Percentiles rank a stretch among this genome's conserved stretches.
These are phyloP conservation scores for Aspergillus udagawae DNA, from an alignment of 2,329 filamentous ascomycete species.

Conservation along the genomic window DNA sequence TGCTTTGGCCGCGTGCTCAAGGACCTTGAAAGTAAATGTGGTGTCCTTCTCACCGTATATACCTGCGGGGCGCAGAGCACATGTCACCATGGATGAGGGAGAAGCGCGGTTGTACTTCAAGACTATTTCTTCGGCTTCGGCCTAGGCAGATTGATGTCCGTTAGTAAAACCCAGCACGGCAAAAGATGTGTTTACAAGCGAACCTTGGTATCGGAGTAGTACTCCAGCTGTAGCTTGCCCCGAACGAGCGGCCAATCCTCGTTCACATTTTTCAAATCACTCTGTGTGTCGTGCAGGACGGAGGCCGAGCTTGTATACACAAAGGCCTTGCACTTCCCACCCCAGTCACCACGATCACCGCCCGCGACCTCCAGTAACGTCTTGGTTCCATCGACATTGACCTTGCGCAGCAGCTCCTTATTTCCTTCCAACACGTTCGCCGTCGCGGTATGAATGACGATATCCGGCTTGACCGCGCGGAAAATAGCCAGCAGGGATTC, in stretches of 20 bases:
- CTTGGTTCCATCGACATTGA: conserved; percentile 84
- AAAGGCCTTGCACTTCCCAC: conserved; percentile 63
- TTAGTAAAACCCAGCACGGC: background rate
- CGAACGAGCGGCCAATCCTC: conserved; percentile 75
- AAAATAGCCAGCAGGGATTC: conserved; percentile 62
- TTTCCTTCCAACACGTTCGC: conserved; percentile 53
- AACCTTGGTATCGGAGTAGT: conserved; percentile 90
- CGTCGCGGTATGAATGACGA: conserved; percentile 88
- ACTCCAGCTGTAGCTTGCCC: conserved; percentile 67
- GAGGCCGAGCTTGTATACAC: conserved; percentile 91
- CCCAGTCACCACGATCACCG: conserved; percentile 60
- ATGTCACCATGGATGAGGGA: conserved; percentile 64
- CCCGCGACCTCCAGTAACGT: conserved; percentile 66
- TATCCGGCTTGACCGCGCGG: conserved; percentile 63
- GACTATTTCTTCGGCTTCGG: conserved; percentile 76
- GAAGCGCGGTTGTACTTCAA: conserved; percentile 66
- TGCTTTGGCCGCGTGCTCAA: conserved; percentile 62
- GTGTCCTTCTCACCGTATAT: conserved; percentile 90
- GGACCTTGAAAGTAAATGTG: conserved; percentile 67
- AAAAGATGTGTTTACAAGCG: conserved; percentile 5
- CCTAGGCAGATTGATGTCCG: conserved; percentile 41
- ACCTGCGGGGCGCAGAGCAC: conserved; percentile 76
- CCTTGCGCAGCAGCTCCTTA: conserved; percentile 65
- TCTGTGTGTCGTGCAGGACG: conserved; percentile 75
- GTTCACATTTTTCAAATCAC: conserved; percentile 77